Conservation (phyloP, 768 basidiomycete genomes). For the Mrakia gelida region DNA sequence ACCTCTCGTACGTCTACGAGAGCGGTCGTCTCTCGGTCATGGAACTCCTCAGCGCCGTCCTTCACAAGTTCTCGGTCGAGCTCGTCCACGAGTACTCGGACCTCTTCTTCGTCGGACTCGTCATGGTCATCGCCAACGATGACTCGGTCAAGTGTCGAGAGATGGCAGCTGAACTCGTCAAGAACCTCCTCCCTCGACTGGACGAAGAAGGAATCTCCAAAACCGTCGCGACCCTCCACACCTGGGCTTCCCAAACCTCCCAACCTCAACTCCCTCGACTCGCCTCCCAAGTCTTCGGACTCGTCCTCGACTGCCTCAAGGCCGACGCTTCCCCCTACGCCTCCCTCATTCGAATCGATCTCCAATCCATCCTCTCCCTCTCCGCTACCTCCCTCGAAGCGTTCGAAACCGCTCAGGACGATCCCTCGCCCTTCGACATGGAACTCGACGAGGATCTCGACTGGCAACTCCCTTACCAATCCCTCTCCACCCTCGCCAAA, state of each 20-base stretch:
- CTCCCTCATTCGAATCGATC: constrained; percentile 25
- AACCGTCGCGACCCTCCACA: constrained; percentile 66
- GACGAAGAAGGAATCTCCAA: constrained; percentile 56
- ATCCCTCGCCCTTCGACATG: constrained; percentile 42
- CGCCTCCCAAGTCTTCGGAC: constrained; percentile 74
- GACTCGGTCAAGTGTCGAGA: constrained; percentile 82
- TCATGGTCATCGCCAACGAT: constrained; percentile 92
- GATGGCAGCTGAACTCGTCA: constrained; percentile 78
- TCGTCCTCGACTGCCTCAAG: constrained; percentile 66
- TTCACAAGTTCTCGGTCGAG: constrained; percentile 73
- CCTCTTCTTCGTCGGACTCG: constrained; percentile 81
- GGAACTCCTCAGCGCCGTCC: constrained; percentile 78
- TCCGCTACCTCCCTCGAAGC: constrained; percentile 41
- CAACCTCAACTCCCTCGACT: constrained; percentile 65
- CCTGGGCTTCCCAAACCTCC: constrained; percentile 66
- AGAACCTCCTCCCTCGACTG: constrained; percentile 65
- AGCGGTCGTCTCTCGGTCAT: constrained; percentile 89
- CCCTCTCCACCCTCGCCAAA: constrained; percentile 63
- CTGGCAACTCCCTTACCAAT: constrained; percentile 81
- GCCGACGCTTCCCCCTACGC: constrained; percentile 38
- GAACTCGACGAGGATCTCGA: constrained; percentile 51
- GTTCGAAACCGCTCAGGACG: constrained; percentile 44
- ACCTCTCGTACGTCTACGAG: constrained; percentile 83
- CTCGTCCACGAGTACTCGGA: constrained; percentile 77
- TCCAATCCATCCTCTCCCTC: constrained; percentile 27